These are phyloP conservation scores for Trametes meyenii DNA, from an alignment of 768 basidiomycete genomes.

Conservation along the genomic window DNA sequence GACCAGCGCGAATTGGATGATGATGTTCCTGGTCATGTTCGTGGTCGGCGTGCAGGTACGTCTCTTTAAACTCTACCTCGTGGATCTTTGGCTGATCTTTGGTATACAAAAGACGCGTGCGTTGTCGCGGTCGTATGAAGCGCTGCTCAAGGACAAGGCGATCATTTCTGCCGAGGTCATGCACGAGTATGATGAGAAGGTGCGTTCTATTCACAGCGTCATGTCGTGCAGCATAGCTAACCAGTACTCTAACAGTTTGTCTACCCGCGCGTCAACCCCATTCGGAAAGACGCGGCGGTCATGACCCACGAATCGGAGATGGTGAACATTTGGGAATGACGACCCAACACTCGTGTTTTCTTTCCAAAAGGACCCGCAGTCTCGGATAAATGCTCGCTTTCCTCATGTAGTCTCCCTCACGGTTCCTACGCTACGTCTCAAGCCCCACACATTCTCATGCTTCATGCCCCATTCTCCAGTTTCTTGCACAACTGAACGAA, in stretches of 20 bases:
- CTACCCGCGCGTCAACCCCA: conserved; percentile 75
- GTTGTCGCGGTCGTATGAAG: conserved; percentile 58
- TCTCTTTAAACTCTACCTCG: neutral
- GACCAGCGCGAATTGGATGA: conserved; percentile 73
- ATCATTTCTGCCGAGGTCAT: conserved; percentile 80
- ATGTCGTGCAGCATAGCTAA: neutral
- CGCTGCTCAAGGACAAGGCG: conserved; percentile 71
- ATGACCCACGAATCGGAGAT: conserved; percentile 88
- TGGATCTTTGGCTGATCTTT: neutral
- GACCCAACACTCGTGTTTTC: neutral
- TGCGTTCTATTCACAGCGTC: conserved; percentile 38
- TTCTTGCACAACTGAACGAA: neutral
- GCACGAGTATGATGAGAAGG: conserved; percentile 82
- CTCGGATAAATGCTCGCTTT: neutral
- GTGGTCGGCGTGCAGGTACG: conserved; percentile 66
- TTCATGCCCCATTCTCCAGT: neutral
- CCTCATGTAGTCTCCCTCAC: neutral
- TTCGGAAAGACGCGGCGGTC: conserved; percentile 76
- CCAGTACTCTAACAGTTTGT: conserved; percentile 67
- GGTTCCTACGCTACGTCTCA: neutral
- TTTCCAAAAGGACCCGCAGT: neutral
- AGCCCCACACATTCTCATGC: neutral
- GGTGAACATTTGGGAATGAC: conserved; percentile 58
- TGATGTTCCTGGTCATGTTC: conserved; percentile 70
- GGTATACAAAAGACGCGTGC: conserved; percentile 45